phyloP scores from a whole-genome alignment of 2,329 filamentous ascomycete genomes.

The Gnomoniopsis sp. region DNA sequence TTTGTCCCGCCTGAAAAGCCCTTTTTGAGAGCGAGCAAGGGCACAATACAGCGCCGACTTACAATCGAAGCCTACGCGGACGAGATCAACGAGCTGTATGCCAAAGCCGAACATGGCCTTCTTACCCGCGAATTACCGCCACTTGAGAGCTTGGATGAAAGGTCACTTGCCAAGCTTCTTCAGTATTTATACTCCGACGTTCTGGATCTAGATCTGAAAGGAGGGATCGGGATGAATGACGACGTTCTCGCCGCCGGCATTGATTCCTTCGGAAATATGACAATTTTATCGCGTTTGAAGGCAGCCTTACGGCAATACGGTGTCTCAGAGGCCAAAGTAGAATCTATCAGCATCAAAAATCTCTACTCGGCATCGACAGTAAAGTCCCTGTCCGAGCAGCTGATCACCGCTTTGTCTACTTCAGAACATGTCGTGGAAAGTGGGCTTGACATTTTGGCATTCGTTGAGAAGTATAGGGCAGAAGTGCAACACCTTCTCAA shows the following conservation, averaged over 20 bases:
- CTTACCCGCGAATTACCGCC: not conserved
- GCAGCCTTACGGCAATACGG: not conserved
- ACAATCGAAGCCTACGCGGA: constrained; percentile 1
- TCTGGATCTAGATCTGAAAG: not conserved
- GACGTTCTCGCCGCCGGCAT: not conserved
- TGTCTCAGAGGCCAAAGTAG: not conserved
- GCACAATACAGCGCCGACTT: constrained; percentile 7
- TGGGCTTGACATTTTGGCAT: not conserved
- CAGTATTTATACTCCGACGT: not conserved
- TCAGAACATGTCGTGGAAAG: not conserved
- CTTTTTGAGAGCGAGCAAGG: constrained; percentile 10
- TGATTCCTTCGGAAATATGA: not conserved
- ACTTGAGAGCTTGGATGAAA: not conserved
- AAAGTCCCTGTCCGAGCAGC: not conserved
- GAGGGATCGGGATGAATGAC: not conserved
- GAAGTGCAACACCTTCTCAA: not conserved
- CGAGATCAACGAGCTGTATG: constrained; percentile 9
- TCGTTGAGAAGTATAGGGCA: constrained; percentile 17
- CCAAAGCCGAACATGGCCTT: not conserved
- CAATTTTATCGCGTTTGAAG: not conserved
- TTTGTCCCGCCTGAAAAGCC: constrained; percentile 7
- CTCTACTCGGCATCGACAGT: constrained; percentile 1
- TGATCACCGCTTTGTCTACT: not conserved
- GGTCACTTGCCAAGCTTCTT: not conserved
- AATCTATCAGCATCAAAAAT: not conserved